Evolutionary conservation across 2,329 filamentous ascomycete species (phyloP).

Genomic region (Aspergillus hortae): DNA sequence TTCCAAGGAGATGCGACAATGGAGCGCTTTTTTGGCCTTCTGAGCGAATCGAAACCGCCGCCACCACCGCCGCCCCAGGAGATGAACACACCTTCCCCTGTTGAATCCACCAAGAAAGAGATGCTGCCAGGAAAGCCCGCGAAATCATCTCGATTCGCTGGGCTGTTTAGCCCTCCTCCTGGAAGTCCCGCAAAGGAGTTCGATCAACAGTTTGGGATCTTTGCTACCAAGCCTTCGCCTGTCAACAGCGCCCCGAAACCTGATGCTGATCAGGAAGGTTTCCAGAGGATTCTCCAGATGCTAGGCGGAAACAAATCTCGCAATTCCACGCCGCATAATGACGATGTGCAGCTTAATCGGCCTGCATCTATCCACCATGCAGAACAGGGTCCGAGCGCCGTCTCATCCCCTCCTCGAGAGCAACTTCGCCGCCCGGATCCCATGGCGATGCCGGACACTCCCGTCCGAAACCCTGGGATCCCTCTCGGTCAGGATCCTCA

Average conservation of each 20-base stretch:
- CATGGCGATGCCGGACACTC: slow-evolving; percentile 21
- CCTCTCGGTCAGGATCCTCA: slow-evolving; percentile 37
- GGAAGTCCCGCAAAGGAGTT: slow-evolving; percentile 49
- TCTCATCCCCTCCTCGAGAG: slow-evolving; percentile 33
- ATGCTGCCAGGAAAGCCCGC: slow-evolving; percentile 48
- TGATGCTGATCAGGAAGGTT: slow-evolving; percentile 78
- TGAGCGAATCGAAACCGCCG: slow-evolving; percentile 48
- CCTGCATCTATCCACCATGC: slow-evolving; percentile 27
- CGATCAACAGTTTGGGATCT: slow-evolving; percentile 21
- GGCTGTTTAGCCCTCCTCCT: slow-evolving; percentile 64
- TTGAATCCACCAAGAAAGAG: not conserved
- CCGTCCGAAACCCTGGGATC: slow-evolving; percentile 21
- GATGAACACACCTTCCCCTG: slow-evolving; percentile 25
- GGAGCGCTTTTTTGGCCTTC: slow-evolving; percentile 73
- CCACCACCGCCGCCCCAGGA: slow-evolving; percentile 37
- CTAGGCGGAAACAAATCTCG: slow-evolving; percentile 57
- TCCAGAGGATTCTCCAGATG: slow-evolving; percentile 78
- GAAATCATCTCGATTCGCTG: slow-evolving; percentile 82
- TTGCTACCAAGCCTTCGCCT: slow-evolving; percentile 19
- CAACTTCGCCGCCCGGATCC: slow-evolving; percentile 30
- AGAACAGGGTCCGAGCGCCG: slow-evolving; percentile 25
- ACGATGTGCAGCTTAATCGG: slow-evolving; percentile 28
- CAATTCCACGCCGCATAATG: slow-evolving; percentile 44
- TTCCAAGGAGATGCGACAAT: slow-evolving; percentile 64
- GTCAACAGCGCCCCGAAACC: slow-evolving; percentile 33